Evolutionary conservation across 441 rosid genomes (phyloP).

Genomic region (Biscutella laevigata): DNA sequence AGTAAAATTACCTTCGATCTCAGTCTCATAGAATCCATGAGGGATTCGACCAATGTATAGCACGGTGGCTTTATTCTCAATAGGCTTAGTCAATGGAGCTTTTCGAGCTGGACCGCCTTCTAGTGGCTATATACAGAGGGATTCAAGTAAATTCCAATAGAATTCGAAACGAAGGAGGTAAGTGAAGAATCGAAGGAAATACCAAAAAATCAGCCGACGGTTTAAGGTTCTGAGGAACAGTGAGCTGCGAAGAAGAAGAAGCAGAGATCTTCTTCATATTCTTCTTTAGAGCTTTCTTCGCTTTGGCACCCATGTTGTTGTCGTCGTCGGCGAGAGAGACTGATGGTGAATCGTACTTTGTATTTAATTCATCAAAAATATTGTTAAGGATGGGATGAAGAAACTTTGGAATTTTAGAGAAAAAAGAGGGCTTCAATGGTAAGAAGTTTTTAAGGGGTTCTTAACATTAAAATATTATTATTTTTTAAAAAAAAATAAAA

Average conservation of each 20-base stretch:
- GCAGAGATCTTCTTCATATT: constrained; percentile 37
- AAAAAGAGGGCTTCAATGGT: too few relatives aligned
- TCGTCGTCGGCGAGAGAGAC: constrained; percentile 11
- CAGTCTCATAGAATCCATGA: constrained; percentile 84
- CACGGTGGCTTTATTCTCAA: constrained; percentile 41
- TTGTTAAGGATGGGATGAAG: too few relatives aligned
- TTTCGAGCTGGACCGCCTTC: constrained; percentile 64
- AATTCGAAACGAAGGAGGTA: background rate
- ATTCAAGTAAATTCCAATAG: background rate
- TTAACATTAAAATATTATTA: too few relatives aligned
- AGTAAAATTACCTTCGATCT: constrained; percentile 52
- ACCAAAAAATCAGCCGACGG: constrained; percentile 71
- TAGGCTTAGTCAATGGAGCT: constrained; percentile 32
- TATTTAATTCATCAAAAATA: too few relatives aligned
- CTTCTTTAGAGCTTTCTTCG: constrained; percentile 60
- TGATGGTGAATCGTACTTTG: too few relatives aligned
- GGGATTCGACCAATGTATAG: constrained; percentile 85
- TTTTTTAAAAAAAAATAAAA: too few relatives aligned
- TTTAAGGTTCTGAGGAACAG: constrained; percentile 25
- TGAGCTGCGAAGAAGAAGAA: constrained; percentile 24
- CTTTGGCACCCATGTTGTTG: constrained; percentile 63
- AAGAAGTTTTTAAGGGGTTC: too few relatives aligned
- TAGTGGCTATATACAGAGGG: constrained; percentile 41
- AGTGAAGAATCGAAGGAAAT: background rate
- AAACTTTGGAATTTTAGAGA: too few relatives aligned